Conservation (phyloP, 176 grass and related monocot genomes). For the Musa acuminata region DNA sequence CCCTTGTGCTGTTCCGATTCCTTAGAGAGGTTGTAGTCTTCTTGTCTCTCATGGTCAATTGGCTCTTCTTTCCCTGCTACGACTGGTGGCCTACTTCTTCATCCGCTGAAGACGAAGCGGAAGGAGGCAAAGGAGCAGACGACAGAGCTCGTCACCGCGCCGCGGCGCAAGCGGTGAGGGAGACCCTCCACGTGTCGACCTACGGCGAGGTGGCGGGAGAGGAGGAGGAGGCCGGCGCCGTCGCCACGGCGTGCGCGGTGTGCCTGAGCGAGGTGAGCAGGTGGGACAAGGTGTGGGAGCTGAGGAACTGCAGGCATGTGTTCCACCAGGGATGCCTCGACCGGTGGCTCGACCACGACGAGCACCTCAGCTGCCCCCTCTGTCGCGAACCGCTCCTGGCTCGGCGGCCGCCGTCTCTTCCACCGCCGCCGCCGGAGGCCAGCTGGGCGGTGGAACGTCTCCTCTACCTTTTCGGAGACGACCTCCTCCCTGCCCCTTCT, state of each 20-base stretch:
- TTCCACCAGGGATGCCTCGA: conserved; percentile 7
- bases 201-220: background rate
- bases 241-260: background rate
- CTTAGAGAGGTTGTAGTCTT: background rate
- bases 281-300: background rate
- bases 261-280: background rate
- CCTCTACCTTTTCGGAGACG: conserved; percentile 19
- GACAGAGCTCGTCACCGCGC: background rate
- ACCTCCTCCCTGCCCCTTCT: background rate
- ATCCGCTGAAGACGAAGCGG: background rate
- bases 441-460: conserved; percentile 25
- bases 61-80: conserved; percentile 7
- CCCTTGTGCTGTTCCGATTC: background rate
- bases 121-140: background rate
- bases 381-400: background rate
- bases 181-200: background rate
- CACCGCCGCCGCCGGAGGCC: conserved; percentile 8
- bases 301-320: background rate
- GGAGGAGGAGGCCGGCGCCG: no score
- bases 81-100: background rate
- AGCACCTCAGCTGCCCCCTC: conserved; percentile 1
- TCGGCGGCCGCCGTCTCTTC: background rate
- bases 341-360: conserved; percentile 10
- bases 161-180: conserved; percentile 4
- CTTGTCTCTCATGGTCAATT: background rate